These are phyloP conservation scores for Oemleria cerasiformis DNA, from an alignment of 306 rosid genomes.

Conservation along the genomic window DNA sequence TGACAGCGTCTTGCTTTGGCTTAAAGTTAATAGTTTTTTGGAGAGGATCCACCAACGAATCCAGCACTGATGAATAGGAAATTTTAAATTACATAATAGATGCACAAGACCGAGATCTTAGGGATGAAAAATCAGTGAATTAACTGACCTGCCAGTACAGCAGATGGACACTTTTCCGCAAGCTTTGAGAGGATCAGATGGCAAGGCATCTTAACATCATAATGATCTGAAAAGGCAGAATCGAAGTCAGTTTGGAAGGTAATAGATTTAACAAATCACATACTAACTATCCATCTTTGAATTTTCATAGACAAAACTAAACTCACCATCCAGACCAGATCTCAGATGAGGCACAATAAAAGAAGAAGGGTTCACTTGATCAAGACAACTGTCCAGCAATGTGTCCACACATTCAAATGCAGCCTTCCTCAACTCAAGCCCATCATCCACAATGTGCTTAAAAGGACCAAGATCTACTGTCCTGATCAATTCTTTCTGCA, in stretches of 20 bases:
- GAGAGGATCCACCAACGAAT: slow-evolving; percentile 98
- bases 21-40: slow-evolving; percentile 92
- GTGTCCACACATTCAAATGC: slow-evolving; percentile 99
- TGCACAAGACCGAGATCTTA: slow-evolving; percentile 9
- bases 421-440: slow-evolving; percentile 99
- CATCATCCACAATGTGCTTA: slow-evolving; percentile 98
- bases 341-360: slow-evolving; percentile 91
- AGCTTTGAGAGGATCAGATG: slow-evolving; percentile 96
- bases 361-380: slow-evolving; percentile 98
- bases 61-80: slow-evolving; percentile 61
- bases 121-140: slow-evolving; percentile 7
- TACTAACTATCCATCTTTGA: background rate
- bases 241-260: background rate
- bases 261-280: background rate
- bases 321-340: slow-evolving; percentile 98
- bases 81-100: slow-evolving; percentile 15
- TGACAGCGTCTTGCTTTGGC: slow-evolving; percentile 97
- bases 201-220: slow-evolving; percentile 99
- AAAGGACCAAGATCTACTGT: slow-evolving; percentile 99
- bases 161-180: slow-evolving; percentile 95
- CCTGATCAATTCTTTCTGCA: slow-evolving; percentile 95
- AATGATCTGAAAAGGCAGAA: slow-evolving; percentile 65
- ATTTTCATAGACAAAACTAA: background rate
- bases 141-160: slow-evolving; percentile 85
- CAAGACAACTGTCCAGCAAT: slow-evolving; percentile 94